These are phyloP conservation scores for Camillea tinctor DNA, from an alignment of 2,329 filamentous ascomycete species.

Conservation along the genomic window DNA sequence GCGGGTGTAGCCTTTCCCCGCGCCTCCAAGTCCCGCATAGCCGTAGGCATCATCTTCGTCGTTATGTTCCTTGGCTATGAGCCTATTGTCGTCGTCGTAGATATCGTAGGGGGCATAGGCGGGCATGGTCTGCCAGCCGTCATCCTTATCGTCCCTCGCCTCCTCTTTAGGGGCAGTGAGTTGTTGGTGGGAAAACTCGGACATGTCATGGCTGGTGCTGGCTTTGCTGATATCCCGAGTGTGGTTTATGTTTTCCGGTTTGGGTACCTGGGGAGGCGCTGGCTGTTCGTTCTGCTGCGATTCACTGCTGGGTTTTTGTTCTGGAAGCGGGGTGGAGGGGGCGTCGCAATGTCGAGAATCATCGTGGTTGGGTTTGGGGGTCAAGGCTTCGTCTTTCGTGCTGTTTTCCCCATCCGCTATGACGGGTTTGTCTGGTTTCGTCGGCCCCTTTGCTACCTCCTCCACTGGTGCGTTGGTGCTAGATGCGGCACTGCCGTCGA, in stretches of 20 bases:
- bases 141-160: conserved; percentile 60
- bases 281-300: conserved; percentile 8
- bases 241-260: conserved; percentile 28
- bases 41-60: conserved; percentile 66
- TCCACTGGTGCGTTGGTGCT: conserved; percentile 1
- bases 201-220: conserved; percentile 45
- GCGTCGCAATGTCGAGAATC: conserved; percentile 40
- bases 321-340: conserved; percentile 29
- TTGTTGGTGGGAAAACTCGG: conserved; percentile 91
- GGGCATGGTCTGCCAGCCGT: conserved; percentile 90
- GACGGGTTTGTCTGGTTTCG: conserved; percentile 6
- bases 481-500: conserved; percentile 7
- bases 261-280: conserved; percentile 8
- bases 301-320: conserved; percentile 6
- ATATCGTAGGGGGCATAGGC: conserved; percentile 90
- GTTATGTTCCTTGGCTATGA: conserved; percentile 78
- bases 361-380: conserved; percentile 39
- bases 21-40: conserved; percentile 79
- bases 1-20: conserved; percentile 91
- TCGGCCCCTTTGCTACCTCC: conserved; percentile 8
- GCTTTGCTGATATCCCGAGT: conserved; percentile 40
- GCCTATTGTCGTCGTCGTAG: conserved; percentile 88
- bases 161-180: conserved; percentile 58
- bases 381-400: conserved; percentile 17
- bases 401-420: conserved; percentile 1